Conservation (phyloP, 345 rosid genomes). For the Chamaenerion angustifolium region DNA sequence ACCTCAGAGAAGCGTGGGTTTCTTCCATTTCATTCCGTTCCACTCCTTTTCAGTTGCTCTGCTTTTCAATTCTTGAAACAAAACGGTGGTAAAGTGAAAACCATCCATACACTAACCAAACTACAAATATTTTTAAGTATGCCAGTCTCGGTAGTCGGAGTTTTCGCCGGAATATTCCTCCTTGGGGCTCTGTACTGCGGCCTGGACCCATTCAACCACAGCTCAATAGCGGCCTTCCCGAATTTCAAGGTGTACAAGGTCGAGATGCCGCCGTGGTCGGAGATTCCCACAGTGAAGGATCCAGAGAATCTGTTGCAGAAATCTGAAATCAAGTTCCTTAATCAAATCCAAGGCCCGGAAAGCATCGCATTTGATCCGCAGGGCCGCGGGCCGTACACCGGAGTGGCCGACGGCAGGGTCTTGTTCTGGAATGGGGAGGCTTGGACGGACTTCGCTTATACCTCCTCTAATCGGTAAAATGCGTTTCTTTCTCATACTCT, state of each 20-base stretch:
- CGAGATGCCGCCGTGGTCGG: constrained; percentile 28
- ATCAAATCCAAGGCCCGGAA: constrained; percentile 39
- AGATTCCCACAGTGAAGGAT: constrained; percentile 20
- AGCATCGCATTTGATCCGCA: constrained; percentile 32
- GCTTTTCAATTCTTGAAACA: no score
- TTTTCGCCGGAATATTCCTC: constrained; percentile 16
- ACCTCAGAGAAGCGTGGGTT: no score
- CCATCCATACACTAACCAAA: no score
- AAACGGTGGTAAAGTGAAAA: no score
- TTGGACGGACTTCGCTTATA: constrained; percentile 33
- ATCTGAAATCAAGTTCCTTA: constrained; percentile 28
- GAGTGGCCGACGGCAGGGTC: constrained; percentile 36
- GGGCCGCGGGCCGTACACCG: constrained; percentile 38
- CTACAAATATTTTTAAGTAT: background rate
- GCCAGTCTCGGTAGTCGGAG: constrained; percentile 12
- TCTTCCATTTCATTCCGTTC: no score
- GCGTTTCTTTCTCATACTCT: background rate
- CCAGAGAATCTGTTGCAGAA: constrained; percentile 20
- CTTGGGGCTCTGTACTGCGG: constrained; percentile 32
- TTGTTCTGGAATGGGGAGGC: constrained; percentile 28
- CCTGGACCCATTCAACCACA: constrained; percentile 27
- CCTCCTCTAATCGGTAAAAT: constrained; percentile 27
- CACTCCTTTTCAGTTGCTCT: no score
- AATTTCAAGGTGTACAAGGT: constrained; percentile 20
- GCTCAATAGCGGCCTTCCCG: constrained; percentile 30